Evolutionary conservation across 1,284 basidiomycete genomes (phyloP).

Genomic region (Irpex sp.): DNA sequence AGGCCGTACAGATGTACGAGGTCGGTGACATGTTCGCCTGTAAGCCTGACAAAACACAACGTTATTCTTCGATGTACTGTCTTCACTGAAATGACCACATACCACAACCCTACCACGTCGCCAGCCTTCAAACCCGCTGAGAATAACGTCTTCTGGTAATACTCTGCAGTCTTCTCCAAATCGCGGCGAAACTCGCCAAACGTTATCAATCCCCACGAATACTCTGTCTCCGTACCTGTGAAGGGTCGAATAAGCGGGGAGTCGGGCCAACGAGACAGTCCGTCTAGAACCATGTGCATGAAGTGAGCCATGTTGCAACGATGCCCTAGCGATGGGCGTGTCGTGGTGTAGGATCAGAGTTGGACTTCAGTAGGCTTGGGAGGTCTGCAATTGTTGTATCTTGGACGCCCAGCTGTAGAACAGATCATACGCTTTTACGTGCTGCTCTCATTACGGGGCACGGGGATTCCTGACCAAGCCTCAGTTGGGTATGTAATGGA

Average conservation of each 20-base stretch:
- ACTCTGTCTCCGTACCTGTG: neutral
- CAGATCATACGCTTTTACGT: no score
- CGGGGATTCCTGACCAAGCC: no score
- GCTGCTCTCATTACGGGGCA: no score
- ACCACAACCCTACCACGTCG: constrained; percentile 5
- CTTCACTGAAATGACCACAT: neutral
- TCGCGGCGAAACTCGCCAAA: neutral
- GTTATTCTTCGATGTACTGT: no score
- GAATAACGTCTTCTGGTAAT: neutral
- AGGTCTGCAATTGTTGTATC: no score
- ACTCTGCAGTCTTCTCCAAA: constrained; percentile 1
- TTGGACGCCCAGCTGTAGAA: no score
- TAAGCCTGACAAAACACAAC: constrained; percentile 18
- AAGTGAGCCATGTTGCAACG: constrained; percentile 3
- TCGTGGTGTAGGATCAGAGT: no score
- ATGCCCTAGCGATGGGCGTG: neutral
- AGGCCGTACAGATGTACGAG: constrained; percentile 25
- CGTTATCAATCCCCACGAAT: constrained; percentile 3
- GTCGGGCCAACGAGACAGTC: constrained; percentile 2
- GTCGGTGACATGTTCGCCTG: constrained; percentile 23
- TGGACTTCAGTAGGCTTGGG: neutral
- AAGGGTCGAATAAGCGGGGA: constrained; percentile 3
- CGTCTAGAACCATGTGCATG: constrained; percentile 7
- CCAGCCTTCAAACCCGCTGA: neutral
- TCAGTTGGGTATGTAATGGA: neutral